These are phyloP conservation scores for Aspergillus udagawae DNA, from an alignment of 2,329 filamentous ascomycete species.

Conservation along the genomic window DNA sequence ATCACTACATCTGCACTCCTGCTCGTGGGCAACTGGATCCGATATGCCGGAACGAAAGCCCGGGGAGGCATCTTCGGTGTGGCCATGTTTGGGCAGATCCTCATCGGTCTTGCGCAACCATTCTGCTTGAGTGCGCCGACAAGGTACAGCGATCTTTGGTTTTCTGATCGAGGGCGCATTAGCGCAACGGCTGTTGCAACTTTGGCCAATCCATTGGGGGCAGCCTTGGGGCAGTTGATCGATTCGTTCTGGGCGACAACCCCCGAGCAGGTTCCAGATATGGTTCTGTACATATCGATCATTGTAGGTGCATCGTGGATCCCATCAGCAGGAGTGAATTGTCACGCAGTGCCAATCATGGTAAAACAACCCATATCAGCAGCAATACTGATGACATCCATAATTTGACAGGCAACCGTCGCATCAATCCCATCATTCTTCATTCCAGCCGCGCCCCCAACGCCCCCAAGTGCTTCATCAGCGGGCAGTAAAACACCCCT, in stretches of 20 bases:
- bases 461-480: conserved; percentile 68
- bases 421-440: conserved; percentile 74
- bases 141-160: conserved; percentile 91
- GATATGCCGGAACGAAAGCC: conserved; percentile 66
- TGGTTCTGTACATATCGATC: conserved; percentile 80
- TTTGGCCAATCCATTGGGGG: conserved; percentile 85
- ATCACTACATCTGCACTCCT: conserved; percentile 68
- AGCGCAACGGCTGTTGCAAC: conserved; percentile 81
- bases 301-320: conserved; percentile 56
- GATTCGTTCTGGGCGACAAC: conserved; percentile 70
- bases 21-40: conserved; percentile 84
- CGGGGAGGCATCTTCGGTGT: conserved; percentile 64
- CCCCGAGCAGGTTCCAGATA: conserved; percentile 65
- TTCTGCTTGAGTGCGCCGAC: conserved; percentile 89
- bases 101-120: conserved; percentile 84
- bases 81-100: conserved; percentile 85
- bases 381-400: background rate
- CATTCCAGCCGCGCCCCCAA: conserved; percentile 71
- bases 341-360: background rate
- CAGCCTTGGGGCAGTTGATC: conserved; percentile 81
- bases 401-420: conserved; percentile 51
- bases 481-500: conserved; percentile 53
- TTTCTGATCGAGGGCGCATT: conserved; percentile 76
- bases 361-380: background rate
- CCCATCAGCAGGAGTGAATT: background rate